phyloP scores from a whole-genome alignment of 441 rosid genomes.

The Hura crepitans region DNA sequence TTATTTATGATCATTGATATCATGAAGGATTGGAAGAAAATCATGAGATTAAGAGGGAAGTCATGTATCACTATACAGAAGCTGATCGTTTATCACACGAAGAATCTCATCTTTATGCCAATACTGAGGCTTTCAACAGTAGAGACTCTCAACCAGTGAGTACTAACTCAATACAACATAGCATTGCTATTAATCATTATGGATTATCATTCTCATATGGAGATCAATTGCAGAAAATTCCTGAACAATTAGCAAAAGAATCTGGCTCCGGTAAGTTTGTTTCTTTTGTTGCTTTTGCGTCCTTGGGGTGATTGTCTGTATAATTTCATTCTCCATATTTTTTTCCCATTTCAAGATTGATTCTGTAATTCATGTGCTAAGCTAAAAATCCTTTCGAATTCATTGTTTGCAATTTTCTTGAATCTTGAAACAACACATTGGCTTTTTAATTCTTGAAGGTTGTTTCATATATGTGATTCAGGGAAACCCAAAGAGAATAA shows the following conservation, averaged over 20 bases:
- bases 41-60: background rate
- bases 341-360: no score
- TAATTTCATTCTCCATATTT: no score
- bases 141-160: background rate
- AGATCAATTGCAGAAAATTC: constrained; percentile 6
- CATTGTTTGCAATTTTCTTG: background rate
- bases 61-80: background rate
- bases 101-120: background rate
- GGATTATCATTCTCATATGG: background rate
- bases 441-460: background rate
- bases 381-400: background rate
- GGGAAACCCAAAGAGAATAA: background rate
- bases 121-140: background rate
- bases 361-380: no score
- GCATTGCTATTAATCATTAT: background rate
- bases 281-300: background rate
- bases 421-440: background rate
- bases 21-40: constrained; percentile 10
- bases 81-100: background rate
- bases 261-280: background rate
- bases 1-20: background rate
- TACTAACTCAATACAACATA: background rate
- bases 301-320: background rate
- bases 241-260: constrained; percentile 13
- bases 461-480: constrained; percentile 1